A percentile compares a stretch with the other conserved stretches of the same genome.
phyloP scores from a whole-genome alignment of 1,139 yeast species.

The Zygotorulaspora mrakii region DNA sequence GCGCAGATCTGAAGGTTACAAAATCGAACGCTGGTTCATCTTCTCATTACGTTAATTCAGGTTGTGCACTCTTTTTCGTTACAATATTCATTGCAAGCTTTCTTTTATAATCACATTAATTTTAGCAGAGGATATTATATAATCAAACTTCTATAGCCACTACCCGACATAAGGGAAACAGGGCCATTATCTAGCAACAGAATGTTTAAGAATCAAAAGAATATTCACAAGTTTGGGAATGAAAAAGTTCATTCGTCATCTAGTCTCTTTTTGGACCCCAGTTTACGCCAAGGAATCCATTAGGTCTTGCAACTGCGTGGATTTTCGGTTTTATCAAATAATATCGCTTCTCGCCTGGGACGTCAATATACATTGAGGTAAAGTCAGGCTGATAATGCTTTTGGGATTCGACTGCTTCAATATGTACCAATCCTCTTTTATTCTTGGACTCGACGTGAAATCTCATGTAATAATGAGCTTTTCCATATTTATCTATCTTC shows the following conservation, averaged over 20 bases:
- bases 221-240: not conserved
- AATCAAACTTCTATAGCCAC: conserved; percentile 3
- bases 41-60: conserved; percentile 9
- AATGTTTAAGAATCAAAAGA: conserved; percentile 4
- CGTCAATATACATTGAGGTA: conserved; percentile 70
- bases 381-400: conserved; percentile 68
- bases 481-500: conserved; percentile 63
- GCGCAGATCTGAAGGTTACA: not conserved
- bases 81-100: conserved; percentile 15
- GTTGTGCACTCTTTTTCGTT: conserved; percentile 13
- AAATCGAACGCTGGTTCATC: conserved; percentile 10
- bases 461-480: conserved; percentile 77
- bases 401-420: conserved; percentile 67
- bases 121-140: conserved; percentile 2
- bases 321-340: conserved; percentile 62
- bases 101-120: conserved; percentile 4
- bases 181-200: not conserved
- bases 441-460: conserved; percentile 74
- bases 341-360: conserved; percentile 63
- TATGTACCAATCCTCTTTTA: conserved; percentile 62
- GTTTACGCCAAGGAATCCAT: conserved; percentile 72
- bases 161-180: not conserved
- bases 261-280: conserved; percentile 74
- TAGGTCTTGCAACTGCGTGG: conserved; percentile 35
- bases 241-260: not conserved